Percentiles rank a stretch among this genome's conserved stretches.
phyloP scores from a whole-genome alignment of 371 early-diverging fungal species.

The Rhizopus delemar region DNA sequence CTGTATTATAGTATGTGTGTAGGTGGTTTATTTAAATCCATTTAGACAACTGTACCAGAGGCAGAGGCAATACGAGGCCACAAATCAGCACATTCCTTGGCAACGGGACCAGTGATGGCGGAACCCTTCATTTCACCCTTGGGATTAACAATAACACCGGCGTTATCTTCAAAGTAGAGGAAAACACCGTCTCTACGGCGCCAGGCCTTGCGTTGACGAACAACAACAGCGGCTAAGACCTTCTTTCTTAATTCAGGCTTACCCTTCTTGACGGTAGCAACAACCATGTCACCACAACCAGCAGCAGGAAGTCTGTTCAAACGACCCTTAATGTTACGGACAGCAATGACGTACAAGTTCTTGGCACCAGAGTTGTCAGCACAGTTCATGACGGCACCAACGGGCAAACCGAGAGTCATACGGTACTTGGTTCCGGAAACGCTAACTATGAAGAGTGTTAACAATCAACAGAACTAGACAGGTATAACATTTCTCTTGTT shows the following conservation, averaged over 20 bases:
- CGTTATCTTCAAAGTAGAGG: conserved; percentile 93
- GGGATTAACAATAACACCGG: conserved; percentile 71
- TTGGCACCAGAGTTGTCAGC: conserved; percentile 99
- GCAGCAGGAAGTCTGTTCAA: conserved; percentile 99
- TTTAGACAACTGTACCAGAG: conserved; percentile 85
- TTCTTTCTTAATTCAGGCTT: conserved; percentile 99
- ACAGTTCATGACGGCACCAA: conserved; percentile 99
- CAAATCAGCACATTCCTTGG: conserved; percentile 99
- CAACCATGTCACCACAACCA: conserved; percentile 99
- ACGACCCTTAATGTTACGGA: conserved; percentile 95
- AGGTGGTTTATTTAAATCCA: not conserved
- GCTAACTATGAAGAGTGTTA: conserved; percentile 44
- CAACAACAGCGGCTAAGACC: conserved; percentile 99
- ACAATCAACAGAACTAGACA: not conserved
- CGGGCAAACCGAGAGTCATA: conserved; percentile 99
- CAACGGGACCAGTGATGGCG: conserved; percentile 99
- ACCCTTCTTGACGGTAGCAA: conserved; percentile 99
- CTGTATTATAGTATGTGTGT: not conserved
- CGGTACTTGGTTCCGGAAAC: conserved; percentile 96
- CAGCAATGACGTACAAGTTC: conserved; percentile 99
- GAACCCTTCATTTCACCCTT: conserved; percentile 99
- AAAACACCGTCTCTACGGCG: conserved; percentile 99
- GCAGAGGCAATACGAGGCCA: conserved; percentile 99
- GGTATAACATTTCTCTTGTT: too few species aligned
- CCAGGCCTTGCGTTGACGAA: conserved; percentile 99